Evolutionary conservation across 2,329 filamentous ascomycete species (phyloP).

Genomic region (Neofusicoccum cordaticola): DNA sequence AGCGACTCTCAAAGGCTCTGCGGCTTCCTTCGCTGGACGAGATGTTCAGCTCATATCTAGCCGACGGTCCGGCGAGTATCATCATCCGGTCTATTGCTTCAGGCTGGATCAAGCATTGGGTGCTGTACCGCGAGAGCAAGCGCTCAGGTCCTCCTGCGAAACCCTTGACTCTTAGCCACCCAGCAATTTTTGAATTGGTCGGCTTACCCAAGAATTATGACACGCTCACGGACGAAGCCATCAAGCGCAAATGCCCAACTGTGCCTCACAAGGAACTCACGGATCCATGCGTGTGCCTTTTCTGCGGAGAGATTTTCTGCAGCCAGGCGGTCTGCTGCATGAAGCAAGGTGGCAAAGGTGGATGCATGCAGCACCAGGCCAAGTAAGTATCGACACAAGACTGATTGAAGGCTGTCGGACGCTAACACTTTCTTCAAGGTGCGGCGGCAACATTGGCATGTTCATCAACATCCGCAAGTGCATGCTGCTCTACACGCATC

Average conservation of each 20-base stretch:
- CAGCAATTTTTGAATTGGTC: slow-evolving; percentile 89
- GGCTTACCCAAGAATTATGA: slow-evolving; percentile 92
- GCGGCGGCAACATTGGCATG: slow-evolving; percentile 83
- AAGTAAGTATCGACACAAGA: slow-evolving; percentile 56
- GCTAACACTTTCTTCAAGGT: slow-evolving; percentile 52
- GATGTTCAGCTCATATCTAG: slow-evolving; percentile 62
- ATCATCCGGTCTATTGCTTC: slow-evolving; percentile 50
- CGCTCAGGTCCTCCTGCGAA: slow-evolving; percentile 23
- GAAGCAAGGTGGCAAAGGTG: slow-evolving; percentile 53
- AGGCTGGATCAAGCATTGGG: slow-evolving; percentile 73
- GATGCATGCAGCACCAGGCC: slow-evolving; percentile 85
- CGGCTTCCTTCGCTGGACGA: slow-evolving; percentile 75
- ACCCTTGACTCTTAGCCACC: slow-evolving; percentile 65
- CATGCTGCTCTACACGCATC: slow-evolving; percentile 82
- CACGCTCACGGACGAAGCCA: slow-evolving; percentile 86
- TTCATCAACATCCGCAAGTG: slow-evolving; percentile 98
- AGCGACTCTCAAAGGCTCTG: slow-evolving; percentile 73
- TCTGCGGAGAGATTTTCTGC: slow-evolving; percentile 97
- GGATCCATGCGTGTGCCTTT: slow-evolving; percentile 87
- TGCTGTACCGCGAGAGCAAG: slow-evolving; percentile 31
- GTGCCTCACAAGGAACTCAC: slow-evolving; percentile 80
- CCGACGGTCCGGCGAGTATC: slow-evolving; percentile 36
- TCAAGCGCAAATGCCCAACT: slow-evolving; percentile 76
- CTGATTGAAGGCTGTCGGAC: too few relatives aligned
- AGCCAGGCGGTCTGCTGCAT: slow-evolving; percentile 91